Evolutionary conservation across 805 yeast species (phyloP), one percentile per base, ranked within the genome.

Genomic region (Starmerella vaccinii): DNA sequence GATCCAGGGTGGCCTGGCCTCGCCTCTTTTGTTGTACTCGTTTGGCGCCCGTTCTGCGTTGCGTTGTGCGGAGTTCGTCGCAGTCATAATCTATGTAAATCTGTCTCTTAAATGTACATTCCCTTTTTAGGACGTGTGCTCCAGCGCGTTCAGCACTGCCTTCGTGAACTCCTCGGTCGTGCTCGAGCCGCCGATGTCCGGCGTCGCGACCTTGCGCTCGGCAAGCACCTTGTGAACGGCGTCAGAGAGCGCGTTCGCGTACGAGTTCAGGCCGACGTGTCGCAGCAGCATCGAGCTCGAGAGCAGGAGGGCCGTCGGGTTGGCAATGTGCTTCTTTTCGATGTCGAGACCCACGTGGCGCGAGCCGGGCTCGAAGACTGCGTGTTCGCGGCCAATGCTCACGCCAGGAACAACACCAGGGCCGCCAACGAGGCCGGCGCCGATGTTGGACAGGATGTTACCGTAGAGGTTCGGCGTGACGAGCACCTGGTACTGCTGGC

Each of bases 401-500:
- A 95, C 96, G 72, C 97, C 97, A 62, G 98, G 97, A 50, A 90
- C 95, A 63, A 90, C 76, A 71, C 97, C 97, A 68, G 97, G 97
- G 63, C 97, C 96, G 71, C 97, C 97, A 60, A 92, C 83, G 76
- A 71, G 77, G 58, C 92, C 98, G 61, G 97, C 95, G 75, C 97
- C 98, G 64, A 90, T 89, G 79, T 92, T 92, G 60, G 97, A 88
- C 65, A 90, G 75, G 65, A 90, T 90, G 66, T 96, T 84, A 74
- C 98, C 98, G 78, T 90, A 90, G 75, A 90, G 78, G 77, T 92
- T 89, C 61, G 98, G 98, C 59, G 97, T 87, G 58, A 92, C 97
- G 73, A 90, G 77, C 51, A 92, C 97, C 69, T 92, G 97, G 65
- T 90, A 90, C 75, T 90, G 97, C 72, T 90, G 95, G 61, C 97